These are phyloP conservation scores for Trichosporon sp. DNA, from an alignment of 1,284 basidiomycete genomes.

Conservation along the genomic window DNA sequence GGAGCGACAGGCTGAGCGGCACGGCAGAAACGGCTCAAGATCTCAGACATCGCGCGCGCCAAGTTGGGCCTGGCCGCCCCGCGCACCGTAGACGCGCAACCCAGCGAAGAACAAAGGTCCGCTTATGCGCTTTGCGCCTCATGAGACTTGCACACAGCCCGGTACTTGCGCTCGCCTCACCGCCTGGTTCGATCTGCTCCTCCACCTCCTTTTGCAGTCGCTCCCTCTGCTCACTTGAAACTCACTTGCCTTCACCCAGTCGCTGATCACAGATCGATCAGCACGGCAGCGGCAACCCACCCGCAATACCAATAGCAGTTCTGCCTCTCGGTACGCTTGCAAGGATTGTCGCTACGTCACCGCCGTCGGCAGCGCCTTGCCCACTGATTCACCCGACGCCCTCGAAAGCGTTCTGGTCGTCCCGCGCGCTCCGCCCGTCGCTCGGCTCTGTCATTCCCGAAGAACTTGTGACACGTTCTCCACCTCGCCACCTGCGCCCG, in stretches of 20 bases:
- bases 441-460: conserved; percentile 2
- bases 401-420: neutral
- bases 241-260: neutral
- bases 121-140: conserved; percentile 6
- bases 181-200: neutral
- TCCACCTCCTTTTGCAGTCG: neutral
- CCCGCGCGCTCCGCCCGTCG: neutral
- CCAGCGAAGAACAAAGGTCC: neutral
- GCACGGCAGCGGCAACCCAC: neutral
- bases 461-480: neutral
- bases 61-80: neutral
- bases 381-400: conserved; percentile 10
- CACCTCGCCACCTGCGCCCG: conserved; percentile 11
- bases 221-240: neutral
- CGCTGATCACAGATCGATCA: neutral
- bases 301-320: neutral
- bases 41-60: neutral
- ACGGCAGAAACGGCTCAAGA: neutral
- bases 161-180: neutral
- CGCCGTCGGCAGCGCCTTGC: conserved; percentile 8
- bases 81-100: neutral
- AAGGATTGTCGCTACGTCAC: neutral
- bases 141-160: neutral
- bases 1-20: neutral
- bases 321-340: neutral